Percentiles rank a stretch among this genome's conserved stretches.
Evolutionary conservation across 2,329 filamentous ascomycete species (phyloP).

Genomic region (Cladosporium sp.): DNA sequence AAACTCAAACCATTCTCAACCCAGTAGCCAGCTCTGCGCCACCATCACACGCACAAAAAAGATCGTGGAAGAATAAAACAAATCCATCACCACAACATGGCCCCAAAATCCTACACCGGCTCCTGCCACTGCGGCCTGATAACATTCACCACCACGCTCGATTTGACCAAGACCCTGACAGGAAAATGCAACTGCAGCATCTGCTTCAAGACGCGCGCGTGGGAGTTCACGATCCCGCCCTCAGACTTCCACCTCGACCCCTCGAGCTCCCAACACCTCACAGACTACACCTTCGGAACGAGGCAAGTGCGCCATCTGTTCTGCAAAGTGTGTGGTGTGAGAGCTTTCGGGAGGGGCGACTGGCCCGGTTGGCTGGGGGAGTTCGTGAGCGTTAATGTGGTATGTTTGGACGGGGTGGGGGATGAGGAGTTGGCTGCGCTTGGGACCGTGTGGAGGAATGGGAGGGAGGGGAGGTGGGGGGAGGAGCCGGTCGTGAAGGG

Average conservation of each 20-base stretch:
- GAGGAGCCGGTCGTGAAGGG: not conserved
- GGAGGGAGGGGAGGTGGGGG: slow-evolving; percentile 2
- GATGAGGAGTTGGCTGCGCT: slow-evolving; percentile 1
- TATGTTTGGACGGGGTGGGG: slow-evolving; percentile 3
- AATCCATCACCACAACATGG: not conserved
- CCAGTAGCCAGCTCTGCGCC: no score
- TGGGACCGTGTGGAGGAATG: not conserved
- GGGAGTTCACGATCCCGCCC: not conserved
- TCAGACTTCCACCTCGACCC: not conserved
- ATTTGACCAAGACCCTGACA: not conserved
- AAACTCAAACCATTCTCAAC: no score
- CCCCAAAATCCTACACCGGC: not conserved
- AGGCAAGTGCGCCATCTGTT: slow-evolving; percentile 1
- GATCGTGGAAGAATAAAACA: not conserved
- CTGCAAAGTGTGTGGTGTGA: not conserved
- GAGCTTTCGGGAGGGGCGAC: not conserved
- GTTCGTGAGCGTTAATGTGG: not conserved
- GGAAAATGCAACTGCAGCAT: slow-evolving; percentile 7
- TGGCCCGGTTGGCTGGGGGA: not conserved
- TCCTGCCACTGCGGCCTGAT: slow-evolving; percentile 2
- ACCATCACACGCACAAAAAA: not conserved
- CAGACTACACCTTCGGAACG: slow-evolving; percentile 1
- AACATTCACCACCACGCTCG: not conserved
- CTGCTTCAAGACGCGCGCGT: not conserved
- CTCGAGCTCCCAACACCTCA: not conserved